A percentile compares a stretch with the other conserved stretches of the same genome.
These are phyloP conservation scores for Lichtheimia hyalospora DNA, from an alignment of 371 early-diverging fungal species.

Conservation along the genomic window DNA sequence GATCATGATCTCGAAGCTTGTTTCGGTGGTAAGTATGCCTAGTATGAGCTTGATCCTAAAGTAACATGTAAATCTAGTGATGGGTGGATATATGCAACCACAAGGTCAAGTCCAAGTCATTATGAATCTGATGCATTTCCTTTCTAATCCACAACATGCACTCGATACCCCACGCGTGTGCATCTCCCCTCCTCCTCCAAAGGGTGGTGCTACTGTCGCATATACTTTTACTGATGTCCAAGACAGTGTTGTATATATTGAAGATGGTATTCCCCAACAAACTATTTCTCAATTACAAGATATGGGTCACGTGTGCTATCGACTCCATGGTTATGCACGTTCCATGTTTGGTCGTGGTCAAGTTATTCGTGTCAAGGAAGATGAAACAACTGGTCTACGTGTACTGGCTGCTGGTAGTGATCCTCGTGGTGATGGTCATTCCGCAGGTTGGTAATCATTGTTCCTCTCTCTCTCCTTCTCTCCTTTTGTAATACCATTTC, in stretches of 20 bases:
- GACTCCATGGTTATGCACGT: conserved; percentile 34
- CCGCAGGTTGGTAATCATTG: conserved; percentile 46
- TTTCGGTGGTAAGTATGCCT: conserved; percentile 45
- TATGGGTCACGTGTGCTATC: conserved; percentile 61
- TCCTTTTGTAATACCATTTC: neutral
- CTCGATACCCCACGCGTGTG: conserved; percentile 76
- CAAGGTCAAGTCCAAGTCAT: conserved; percentile 86
- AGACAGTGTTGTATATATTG: conserved; percentile 54
- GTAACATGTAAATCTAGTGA: conserved; percentile 19
- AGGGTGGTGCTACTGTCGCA: conserved; percentile 15
- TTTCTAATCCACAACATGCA: conserved; percentile 65
- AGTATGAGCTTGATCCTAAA: neutral
- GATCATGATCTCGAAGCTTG: conserved; percentile 48
- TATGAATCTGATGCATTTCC: conserved; percentile 62
- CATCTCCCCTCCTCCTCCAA: conserved; percentile 37
- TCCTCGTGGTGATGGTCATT: conserved; percentile 71
- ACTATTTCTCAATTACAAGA: conserved; percentile 42
- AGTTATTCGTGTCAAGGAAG: conserved; percentile 43
- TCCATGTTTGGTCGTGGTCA: conserved; percentile 78
- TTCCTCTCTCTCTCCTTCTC: neutral
- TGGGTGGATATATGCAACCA: conserved; percentile 74
- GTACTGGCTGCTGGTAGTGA: conserved; percentile 69
- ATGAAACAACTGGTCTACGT: conserved; percentile 41
- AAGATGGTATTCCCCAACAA: conserved; percentile 58
- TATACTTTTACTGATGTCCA: conserved; percentile 34